These are phyloP conservation scores for Leccinum pallidistipes DNA, from an alignment of 1,284 basidiomycete species.

Conservation along the genomic window DNA sequence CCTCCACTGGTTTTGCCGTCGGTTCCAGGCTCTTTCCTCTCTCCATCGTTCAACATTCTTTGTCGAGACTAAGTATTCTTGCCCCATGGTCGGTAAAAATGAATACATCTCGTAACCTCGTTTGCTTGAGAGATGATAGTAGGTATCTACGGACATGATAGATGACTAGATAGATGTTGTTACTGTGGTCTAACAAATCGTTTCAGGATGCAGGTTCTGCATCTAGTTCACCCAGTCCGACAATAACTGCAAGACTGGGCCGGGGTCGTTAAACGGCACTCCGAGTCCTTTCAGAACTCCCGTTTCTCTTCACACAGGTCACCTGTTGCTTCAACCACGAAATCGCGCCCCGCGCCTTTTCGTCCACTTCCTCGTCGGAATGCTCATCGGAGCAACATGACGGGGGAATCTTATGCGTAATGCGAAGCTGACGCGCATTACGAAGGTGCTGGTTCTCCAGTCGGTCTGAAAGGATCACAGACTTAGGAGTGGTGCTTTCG, in stretches of 20 bases:
- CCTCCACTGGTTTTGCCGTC: neutral
- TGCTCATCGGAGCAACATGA: slow-evolving; percentile 58
- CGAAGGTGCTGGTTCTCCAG: slow-evolving; percentile 87
- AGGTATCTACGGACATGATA: neutral
- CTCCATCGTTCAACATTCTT: neutral
- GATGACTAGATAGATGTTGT: neutral
- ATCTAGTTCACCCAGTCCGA: neutral
- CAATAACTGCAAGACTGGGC: neutral
- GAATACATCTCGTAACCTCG: neutral
- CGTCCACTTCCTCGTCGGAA: slow-evolving; percentile 11
- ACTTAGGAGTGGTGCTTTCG: neutral
- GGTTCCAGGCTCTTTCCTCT: neutral
- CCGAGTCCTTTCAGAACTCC: neutral
- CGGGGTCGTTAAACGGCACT: neutral
- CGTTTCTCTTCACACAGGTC: neutral
- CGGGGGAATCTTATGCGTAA: slow-evolving; percentile 71
- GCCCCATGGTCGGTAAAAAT: neutral
- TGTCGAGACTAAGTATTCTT: neutral
- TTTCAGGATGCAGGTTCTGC: neutral
- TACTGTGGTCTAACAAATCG: neutral
- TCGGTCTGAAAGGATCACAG: slow-evolving; percentile 49
- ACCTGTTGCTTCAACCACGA: slow-evolving; percentile 3
- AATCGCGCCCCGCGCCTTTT: neutral
- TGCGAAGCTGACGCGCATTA: slow-evolving; percentile 79
- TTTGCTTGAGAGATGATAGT: neutral